Conservation (phyloP, 331 rosid genomes). For the Malus hybrid region DNA sequence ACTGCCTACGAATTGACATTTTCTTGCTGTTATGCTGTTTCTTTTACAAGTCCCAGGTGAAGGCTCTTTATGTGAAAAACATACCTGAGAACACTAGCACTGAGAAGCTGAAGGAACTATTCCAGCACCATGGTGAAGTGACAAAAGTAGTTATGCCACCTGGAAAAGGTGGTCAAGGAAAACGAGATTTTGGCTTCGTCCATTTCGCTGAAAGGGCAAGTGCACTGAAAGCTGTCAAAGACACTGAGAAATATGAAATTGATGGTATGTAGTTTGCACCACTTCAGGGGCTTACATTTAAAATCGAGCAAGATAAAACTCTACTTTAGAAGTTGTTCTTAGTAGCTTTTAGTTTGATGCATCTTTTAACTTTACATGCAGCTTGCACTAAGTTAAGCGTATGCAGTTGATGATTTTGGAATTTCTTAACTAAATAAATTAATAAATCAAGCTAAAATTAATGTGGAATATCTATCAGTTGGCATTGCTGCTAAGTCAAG, state of each 20-base stretch:
- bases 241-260: slow-evolving; percentile 85
- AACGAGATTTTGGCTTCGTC: slow-evolving; percentile 93
- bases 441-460: not conserved
- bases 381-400: not conserved
- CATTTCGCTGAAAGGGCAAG: slow-evolving; percentile 97
- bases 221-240: slow-evolving; percentile 93
- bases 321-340: not conserved
- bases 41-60: slow-evolving; percentile 54
- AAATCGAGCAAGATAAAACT: not conserved
- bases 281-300: not conserved
- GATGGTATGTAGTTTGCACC: slow-evolving; percentile 53
- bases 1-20: not conserved
- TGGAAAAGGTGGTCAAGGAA: slow-evolving; percentile 79
- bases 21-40: not conserved
- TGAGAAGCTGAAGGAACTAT: slow-evolving; percentile 85
- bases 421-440: not conserved
- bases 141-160: slow-evolving; percentile 99
- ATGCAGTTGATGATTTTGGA: not conserved
- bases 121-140: slow-evolving; percentile 89
- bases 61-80: slow-evolving; percentile 95
- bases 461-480: not conserved
- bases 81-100: slow-evolving; percentile 89
- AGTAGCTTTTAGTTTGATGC: not conserved
- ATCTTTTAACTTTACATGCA: not conserved
- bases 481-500: not conserved